A percentile compares a stretch with the other conserved stretches of the same genome.
Evolutionary conservation across 1,139 yeast species (phyloP).

Genomic region (Kodamaea fungicola): DNA sequence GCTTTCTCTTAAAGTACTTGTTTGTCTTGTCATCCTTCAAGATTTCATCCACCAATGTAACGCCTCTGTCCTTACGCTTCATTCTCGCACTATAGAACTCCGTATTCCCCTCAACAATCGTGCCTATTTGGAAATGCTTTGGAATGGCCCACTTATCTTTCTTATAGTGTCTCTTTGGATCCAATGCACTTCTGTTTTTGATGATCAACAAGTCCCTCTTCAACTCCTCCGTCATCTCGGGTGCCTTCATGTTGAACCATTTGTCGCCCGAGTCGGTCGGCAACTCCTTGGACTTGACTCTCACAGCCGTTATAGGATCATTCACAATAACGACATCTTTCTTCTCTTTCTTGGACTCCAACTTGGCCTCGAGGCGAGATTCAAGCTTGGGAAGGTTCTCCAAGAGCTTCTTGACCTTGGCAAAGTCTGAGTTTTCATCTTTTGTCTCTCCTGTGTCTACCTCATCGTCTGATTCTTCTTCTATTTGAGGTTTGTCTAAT

Average conservation of each 20-base stretch:
- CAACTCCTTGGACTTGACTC: constrained; percentile 12
- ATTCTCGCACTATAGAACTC: constrained; percentile 76
- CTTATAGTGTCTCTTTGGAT: constrained; percentile 93
- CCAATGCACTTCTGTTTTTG: constrained; percentile 85
- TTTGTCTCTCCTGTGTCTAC: constrained; percentile 4
- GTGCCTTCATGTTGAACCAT: constrained; percentile 85
- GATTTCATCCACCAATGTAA: constrained; percentile 77
- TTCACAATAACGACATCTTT: constrained; percentile 34
- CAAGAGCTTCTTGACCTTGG: constrained; percentile 27
- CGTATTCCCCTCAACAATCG: constrained; percentile 76
- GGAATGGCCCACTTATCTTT: constrained; percentile 82
- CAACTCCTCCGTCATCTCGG: constrained; percentile 69
- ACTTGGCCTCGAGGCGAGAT: constrained; percentile 24
- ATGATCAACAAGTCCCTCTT: constrained; percentile 77
- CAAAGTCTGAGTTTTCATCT: constrained; percentile 14
- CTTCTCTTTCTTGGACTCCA: constrained; percentile 13
- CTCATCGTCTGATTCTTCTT: constrained; percentile 4
- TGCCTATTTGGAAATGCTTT: constrained; percentile 83
- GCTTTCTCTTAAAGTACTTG: constrained; percentile 81
- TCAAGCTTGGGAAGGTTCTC: constrained; percentile 35
- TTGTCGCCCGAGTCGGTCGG: constrained; percentile 45
- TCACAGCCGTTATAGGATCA: constrained; percentile 45
- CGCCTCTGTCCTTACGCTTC: constrained; percentile 68
- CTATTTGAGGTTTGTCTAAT: constrained; percentile 2
- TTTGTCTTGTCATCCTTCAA: constrained; percentile 68